These are phyloP conservation scores for Fusarium albosuccineum DNA, from an alignment of 2,329 filamentous ascomycete species.

Conservation along the genomic window DNA sequence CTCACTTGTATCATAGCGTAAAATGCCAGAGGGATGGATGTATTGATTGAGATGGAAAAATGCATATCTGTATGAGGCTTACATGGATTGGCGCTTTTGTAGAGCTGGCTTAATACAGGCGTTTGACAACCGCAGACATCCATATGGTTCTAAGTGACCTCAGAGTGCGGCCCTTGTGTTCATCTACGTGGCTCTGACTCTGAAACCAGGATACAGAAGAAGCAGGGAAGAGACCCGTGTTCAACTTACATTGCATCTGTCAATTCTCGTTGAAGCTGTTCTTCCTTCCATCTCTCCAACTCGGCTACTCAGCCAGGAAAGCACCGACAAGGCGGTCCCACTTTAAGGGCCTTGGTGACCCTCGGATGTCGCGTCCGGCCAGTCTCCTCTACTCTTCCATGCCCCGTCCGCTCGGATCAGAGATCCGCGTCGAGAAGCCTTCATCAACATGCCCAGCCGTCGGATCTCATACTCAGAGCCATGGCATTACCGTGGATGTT, in stretches of 20 bases:
- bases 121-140: conserved; percentile 1
- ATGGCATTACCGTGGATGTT: conserved; percentile 16
- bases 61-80: conserved; percentile 11
- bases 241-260: background rate
- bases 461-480: background rate
- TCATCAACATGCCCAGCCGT: background rate
- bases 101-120: conserved; percentile 25
- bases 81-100: conserved; percentile 32
- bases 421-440: background rate
- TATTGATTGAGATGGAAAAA: conserved; percentile 11
- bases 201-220: too few relatives aligned
- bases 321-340: background rate
- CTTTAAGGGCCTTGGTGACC: background rate
- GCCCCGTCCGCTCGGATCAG: background rate
- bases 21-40: background rate
- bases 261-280: background rate
- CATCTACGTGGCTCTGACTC: too few relatives aligned
- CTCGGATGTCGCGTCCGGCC: conserved; percentile 18
- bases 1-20: conserved; percentile 36
- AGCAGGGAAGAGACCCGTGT: background rate
- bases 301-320: conserved; percentile 15
- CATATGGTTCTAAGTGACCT: background rate
- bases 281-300: background rate
- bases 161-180: background rate
- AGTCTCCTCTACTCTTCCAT: too few relatives aligned